Percentiles rank a stretch among this genome's conserved stretches.
Evolutionary conservation across 257 asterid genomes (phyloP).

Genomic region (Handroanthus guayacan): DNA sequence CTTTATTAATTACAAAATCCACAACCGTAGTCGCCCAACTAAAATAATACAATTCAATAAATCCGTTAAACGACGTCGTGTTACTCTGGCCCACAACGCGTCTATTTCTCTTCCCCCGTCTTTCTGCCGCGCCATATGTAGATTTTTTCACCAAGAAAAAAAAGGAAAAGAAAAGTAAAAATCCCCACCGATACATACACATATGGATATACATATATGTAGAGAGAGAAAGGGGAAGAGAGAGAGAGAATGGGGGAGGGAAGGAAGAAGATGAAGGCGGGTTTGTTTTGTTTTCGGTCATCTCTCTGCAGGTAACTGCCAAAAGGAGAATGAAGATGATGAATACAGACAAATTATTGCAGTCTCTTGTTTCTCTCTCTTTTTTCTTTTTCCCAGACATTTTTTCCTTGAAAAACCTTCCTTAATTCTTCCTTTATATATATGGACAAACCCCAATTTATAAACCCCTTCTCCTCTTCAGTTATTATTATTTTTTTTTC

Average conservation of each 20-base stretch:
- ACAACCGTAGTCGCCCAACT: slow-evolving; percentile 22
- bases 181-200: slow-evolving; percentile 19
- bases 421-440: slow-evolving; percentile 32
- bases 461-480: slow-evolving; percentile 39
- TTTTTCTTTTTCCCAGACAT: slow-evolving; percentile 9
- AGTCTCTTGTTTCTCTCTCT: slow-evolving; percentile 33
- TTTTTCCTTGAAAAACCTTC: slow-evolving; percentile 24
- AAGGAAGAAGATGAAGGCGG: slow-evolving; percentile 27
- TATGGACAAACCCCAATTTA: slow-evolving; percentile 45
- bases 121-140: slow-evolving; percentile 38
- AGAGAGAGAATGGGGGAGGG: neutral
- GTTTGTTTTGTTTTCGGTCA: slow-evolving; percentile 37
- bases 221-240: neutral
- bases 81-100: neutral
- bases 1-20: slow-evolving; percentile 43
- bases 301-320: slow-evolving; percentile 52
- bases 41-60: neutral
- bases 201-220: neutral
- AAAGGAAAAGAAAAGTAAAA: slow-evolving; percentile 22
- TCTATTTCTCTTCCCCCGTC: slow-evolving; percentile 33
- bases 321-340: slow-evolving; percentile 43
- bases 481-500: slow-evolving; percentile 25
- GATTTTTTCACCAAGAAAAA: slow-evolving; percentile 24
- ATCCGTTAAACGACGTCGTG: slow-evolving; percentile 25
- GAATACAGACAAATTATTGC: slow-evolving; percentile 31